Conservation (phyloP, 108 stramenopile species). For the Nannochloropsis salina region DNA sequence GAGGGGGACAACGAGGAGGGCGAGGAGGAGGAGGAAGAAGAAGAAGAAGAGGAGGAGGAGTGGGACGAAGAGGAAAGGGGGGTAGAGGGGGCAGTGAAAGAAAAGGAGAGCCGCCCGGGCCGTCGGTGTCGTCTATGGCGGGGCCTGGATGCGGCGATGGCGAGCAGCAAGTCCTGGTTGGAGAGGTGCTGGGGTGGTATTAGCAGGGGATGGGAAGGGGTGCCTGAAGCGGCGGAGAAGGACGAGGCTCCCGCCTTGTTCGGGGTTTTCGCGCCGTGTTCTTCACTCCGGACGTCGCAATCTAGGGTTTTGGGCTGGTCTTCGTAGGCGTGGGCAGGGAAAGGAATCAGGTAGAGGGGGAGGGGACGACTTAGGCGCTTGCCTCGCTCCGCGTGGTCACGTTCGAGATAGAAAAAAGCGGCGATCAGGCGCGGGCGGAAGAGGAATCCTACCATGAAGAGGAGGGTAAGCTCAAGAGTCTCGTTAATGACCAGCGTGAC, state of each 20-base stretch:
- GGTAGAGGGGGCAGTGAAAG: neutral
- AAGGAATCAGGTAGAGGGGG: no score
- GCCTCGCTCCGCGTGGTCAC: neutral
- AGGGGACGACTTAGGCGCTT: no score
- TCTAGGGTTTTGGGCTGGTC: no score
- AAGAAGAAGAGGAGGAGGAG: neutral
- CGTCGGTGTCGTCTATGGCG: neutral
- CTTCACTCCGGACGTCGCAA: no score
- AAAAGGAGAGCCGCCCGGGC: neutral
- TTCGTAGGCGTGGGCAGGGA: no score
- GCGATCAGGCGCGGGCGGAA: neutral
- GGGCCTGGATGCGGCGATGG: neutral
- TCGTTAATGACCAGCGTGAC: neutral
- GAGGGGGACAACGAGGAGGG: neutral
- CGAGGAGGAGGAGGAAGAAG: neutral
- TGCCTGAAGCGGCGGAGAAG: neutral
- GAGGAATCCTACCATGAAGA: neutral
- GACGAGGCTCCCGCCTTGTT: no score
- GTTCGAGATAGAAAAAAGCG: neutral
- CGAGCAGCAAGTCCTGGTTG: neutral
- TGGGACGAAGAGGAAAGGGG: neutral
- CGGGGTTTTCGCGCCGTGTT: no score
- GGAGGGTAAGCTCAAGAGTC: neutral
- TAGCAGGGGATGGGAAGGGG: neutral
- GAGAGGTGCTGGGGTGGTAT: neutral